Evolutionary conservation across 2,329 filamentous ascomycete species (phyloP).

Genomic region (Botrytis porri): DNA sequence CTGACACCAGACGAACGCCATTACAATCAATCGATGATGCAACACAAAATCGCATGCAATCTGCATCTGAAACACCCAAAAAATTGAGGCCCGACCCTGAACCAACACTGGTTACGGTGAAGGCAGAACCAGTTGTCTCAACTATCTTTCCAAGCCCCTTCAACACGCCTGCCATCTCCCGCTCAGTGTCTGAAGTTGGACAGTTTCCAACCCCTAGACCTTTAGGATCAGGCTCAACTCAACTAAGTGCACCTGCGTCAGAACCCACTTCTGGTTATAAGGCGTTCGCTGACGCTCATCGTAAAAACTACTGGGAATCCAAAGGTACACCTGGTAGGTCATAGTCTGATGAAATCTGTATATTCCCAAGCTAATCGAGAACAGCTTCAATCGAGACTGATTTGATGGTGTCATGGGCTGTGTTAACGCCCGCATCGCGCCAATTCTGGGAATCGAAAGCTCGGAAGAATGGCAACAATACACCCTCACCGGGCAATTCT

Average conservation of each 20-base stretch:
- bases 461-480: neutral
- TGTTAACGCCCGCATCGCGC: neutral
- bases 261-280: neutral
- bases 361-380: neutral
- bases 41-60: neutral
- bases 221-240: neutral
- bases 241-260: neutral
- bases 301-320: neutral
- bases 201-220: neutral
- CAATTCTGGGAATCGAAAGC: neutral
- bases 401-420: neutral
- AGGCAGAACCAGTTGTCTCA: neutral
- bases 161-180: neutral
- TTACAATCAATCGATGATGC: neutral
- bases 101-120: neutral
- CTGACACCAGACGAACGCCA: neutral
- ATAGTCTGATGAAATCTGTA: no score
- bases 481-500: neutral
- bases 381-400: neutral
- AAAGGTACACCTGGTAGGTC: neutral
- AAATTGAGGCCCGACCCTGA: neutral
- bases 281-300: neutral
- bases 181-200: neutral
- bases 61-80: no score
- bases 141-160: neutral